A percentile compares a stretch with the other conserved stretches of the same genome.
Evolutionary conservation across 345 rosid species (phyloP).

Genomic region (Populus ilicifolia): DNA sequence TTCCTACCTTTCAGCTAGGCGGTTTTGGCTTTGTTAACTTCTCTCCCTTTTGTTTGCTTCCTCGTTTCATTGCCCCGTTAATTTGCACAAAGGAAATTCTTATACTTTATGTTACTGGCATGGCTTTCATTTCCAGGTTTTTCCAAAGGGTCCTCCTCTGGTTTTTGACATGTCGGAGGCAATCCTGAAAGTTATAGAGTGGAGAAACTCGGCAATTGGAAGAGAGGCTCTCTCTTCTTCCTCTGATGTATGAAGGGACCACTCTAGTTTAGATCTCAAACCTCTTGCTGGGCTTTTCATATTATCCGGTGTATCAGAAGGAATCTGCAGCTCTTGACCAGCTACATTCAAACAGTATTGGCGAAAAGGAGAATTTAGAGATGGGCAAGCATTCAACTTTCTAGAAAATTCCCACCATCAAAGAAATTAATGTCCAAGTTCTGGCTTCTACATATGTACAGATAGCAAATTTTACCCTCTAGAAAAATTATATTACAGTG

Average conservation of each 20-base stretch:
- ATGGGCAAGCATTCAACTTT: not conserved
- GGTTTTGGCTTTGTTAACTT: slow-evolving; percentile 30
- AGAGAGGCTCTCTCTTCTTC: slow-evolving; percentile 4
- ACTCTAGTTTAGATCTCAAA: slow-evolving; percentile 13
- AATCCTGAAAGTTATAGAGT: slow-evolving; percentile 14
- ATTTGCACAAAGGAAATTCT: not conserved
- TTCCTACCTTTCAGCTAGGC: slow-evolving; percentile 18
- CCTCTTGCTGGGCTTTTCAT: slow-evolving; percentile 18
- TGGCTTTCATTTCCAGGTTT: slow-evolving; percentile 13
- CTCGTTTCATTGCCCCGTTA: not conserved
- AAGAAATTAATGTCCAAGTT: not conserved
- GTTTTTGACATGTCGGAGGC: slow-evolving; percentile 26
- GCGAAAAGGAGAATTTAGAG: not conserved
- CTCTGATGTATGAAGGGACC: not conserved
- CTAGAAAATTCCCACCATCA: not conserved
- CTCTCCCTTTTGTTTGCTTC: not conserved
- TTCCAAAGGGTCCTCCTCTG: slow-evolving; percentile 26
- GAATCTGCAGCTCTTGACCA: not conserved
- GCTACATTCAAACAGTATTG: not conserved
- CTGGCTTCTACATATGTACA: not conserved
- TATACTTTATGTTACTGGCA: not conserved
- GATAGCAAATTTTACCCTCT: not conserved
- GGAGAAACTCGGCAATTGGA: slow-evolving; percentile 21
- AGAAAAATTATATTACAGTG: not conserved
- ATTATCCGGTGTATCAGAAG: slow-evolving; percentile 13